Evolutionary conservation across 306 rosid genomes (phyloP), one percentile per base, ranked within the genome.

Genomic region (Alnus rubra): DNA sequence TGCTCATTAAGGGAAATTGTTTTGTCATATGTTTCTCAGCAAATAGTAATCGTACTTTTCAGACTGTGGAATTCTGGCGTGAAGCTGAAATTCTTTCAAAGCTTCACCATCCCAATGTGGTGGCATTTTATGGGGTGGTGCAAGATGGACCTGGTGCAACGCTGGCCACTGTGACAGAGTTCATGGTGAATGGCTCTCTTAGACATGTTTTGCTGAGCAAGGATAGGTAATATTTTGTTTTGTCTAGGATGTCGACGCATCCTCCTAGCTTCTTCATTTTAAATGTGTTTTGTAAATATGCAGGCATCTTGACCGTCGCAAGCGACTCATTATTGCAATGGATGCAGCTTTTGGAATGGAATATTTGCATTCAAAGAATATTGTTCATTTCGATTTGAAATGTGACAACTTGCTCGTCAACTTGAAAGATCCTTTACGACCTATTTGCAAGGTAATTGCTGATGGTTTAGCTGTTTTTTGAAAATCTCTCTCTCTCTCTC

Each of bases 301-400:
- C 82, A 93, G 97, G 92, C 78, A 83, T 82, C 91, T 93, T 62
- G 98, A 93, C 84, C 92, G 91, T 78, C 95, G 98, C 59, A 93
- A 91, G 89, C 83, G 92, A 72, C 86, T 93, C 82, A 88, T 93
- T 68, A 93, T 93, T 86, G 97, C 98, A 50, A 93, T 91, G 97
- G 98, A 93, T 81, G 98, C 97, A 51, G 97, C 98, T 56, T 91
- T 93, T 85, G 98, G 98, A 82, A 93, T 93, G 98, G 98, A 93
- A 77, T 93, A 93, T 81, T 78, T 93, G 88, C 98, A 93, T 76
- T 87, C 94, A 16, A 93, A 91, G 87, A 93, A 91, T 75, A 93
- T 89, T 60, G 98, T 93, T 78, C 98, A 93, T 83, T 93, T 93
- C 37, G 98, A 93, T 88, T 86, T 93, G 79, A 93, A 93, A 81